Conservation (phyloP, 495 filamentous ascomycete genomes). For the Penicillium argentinense region DNA sequence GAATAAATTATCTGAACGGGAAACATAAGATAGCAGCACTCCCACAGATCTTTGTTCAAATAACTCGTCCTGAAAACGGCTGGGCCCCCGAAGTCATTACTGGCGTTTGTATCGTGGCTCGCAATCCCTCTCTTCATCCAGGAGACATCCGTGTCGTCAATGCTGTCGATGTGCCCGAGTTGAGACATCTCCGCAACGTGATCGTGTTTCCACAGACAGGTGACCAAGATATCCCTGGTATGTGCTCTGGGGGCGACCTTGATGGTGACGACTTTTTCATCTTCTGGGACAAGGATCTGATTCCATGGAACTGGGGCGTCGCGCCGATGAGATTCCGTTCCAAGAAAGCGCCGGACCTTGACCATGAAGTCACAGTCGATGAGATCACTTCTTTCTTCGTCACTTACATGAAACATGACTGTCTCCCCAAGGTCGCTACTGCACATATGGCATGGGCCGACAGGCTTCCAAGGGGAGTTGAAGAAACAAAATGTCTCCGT, state of each 20-base stretch:
- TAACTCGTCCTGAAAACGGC: slow-evolving; percentile 53
- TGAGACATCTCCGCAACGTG: slow-evolving; percentile 77
- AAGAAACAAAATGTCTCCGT: slow-evolving; percentile 66
- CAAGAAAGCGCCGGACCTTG: slow-evolving; percentile 49
- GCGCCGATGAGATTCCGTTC: slow-evolving; percentile 72
- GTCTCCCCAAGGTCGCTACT: slow-evolving; percentile 73
- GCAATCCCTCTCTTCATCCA: slow-evolving; percentile 93
- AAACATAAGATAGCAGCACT: slow-evolving; percentile 48
- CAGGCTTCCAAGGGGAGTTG: slow-evolving; percentile 57
- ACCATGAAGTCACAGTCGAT: slow-evolving; percentile 59
- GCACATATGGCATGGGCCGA: slow-evolving; percentile 84
- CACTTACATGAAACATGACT: slow-evolving; percentile 89
- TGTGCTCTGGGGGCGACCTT: slow-evolving; percentile 95
- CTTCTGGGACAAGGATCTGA: slow-evolving; percentile 81
- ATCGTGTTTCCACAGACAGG: slow-evolving; percentile 85
- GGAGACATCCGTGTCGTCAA: slow-evolving; percentile 88
- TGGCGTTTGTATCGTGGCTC: slow-evolving; percentile 79
- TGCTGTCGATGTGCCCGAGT: slow-evolving; percentile 71
- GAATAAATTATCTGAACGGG: no score
- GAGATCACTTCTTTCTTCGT: slow-evolving; percentile 87
- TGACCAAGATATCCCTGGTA: slow-evolving; percentile 80
- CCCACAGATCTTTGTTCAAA: slow-evolving; percentile 88
- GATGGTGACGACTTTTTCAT: slow-evolving; percentile 96
- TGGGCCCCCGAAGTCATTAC: slow-evolving; percentile 63
- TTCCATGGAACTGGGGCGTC: slow-evolving; percentile 68